Conservation (phyloP, 78 protist genomes). For the Dictyostelium brefeldianum region DNA sequence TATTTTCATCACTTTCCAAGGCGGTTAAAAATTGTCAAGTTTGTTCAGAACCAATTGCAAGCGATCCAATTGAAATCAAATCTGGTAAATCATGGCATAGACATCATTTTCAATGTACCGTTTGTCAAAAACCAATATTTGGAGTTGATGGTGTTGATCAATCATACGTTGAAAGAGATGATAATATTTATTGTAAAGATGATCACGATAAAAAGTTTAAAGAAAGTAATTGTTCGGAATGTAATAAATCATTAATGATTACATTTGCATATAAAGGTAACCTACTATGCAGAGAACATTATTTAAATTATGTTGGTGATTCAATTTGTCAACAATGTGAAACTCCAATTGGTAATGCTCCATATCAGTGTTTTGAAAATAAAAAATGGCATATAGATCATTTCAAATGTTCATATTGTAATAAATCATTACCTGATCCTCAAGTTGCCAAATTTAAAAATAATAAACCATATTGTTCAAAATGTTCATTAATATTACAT, state of each 20-base stretch:
- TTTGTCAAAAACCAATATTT: conserved; percentile 7
- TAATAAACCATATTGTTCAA: conserved; percentile 38
- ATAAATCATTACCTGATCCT: not conserved
- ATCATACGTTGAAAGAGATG: conserved; percentile 36
- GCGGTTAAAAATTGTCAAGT: conserved; percentile 6
- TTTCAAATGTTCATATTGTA: conserved; percentile 57
- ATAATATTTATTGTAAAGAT: conserved; percentile 58
- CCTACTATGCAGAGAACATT: conserved; percentile 52
- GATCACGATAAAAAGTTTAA: conserved; percentile 48
- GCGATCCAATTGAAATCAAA: not conserved
- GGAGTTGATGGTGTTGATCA: not conserved
- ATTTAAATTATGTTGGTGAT: conserved; percentile 13
- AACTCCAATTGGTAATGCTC: conserved; percentile 19
- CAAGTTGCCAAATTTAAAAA: conserved; percentile 1
- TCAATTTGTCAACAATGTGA: conserved; percentile 45
- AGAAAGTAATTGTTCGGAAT: conserved; percentile 32
- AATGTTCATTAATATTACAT: conserved; percentile 19
- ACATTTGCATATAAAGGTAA: conserved; percentile 52
- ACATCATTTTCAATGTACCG: conserved; percentile 40
- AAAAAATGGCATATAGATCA: conserved; percentile 62
- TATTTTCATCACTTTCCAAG: conserved; percentile 16
- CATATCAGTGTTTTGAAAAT: conserved; percentile 7
- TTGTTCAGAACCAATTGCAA: conserved; percentile 46
- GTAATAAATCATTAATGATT: conserved; percentile 52
- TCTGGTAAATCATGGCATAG: conserved; percentile 36